Conservation (phyloP, 75 land plant species). For the Gnetum montanum region DNA sequence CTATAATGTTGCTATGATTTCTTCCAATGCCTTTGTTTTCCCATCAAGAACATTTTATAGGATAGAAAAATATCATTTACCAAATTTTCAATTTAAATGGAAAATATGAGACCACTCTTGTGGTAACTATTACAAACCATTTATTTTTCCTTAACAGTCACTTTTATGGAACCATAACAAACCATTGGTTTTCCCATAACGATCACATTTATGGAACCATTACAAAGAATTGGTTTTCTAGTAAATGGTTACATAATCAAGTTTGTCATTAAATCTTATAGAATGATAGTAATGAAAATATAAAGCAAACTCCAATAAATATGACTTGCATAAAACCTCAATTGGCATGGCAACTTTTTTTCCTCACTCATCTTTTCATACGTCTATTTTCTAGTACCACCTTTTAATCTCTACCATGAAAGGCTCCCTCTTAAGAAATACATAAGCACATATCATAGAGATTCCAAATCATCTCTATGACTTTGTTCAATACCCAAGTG, state of each 20-base stretch:
- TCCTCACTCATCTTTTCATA: constrained; percentile 90
- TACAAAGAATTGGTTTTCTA: too few relatives aligned
- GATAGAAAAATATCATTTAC: too few relatives aligned
- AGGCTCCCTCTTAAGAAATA: constrained; percentile 90
- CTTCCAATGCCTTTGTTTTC: too few relatives aligned
- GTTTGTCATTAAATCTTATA: constrained; percentile 78
- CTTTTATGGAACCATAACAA: too few relatives aligned
- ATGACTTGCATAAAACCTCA: constrained; percentile 70
- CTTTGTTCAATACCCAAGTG: constrained; percentile 84
- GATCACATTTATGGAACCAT: too few relatives aligned
- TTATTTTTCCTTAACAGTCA: too few relatives aligned
- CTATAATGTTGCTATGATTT: too few relatives aligned
- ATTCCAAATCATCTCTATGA: constrained; percentile 71
- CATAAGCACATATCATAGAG: constrained; percentile 85
- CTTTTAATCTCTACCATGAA: constrained; percentile 94
- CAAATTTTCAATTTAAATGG: too few relatives aligned
- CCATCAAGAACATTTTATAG: too few relatives aligned
- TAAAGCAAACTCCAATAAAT: constrained; percentile 77
- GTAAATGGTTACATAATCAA: constrained; percentile 84
- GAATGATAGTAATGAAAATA: constrained; percentile 87
- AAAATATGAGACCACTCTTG: too few relatives aligned
- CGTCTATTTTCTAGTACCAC: constrained; percentile 86
- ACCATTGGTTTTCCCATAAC: too few relatives aligned
- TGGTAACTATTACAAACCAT: too few relatives aligned
- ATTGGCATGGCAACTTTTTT: constrained; percentile 79